Evolutionary conservation across 208 protist species (phyloP).

Genomic region (Entamoeba invadens): DNA sequence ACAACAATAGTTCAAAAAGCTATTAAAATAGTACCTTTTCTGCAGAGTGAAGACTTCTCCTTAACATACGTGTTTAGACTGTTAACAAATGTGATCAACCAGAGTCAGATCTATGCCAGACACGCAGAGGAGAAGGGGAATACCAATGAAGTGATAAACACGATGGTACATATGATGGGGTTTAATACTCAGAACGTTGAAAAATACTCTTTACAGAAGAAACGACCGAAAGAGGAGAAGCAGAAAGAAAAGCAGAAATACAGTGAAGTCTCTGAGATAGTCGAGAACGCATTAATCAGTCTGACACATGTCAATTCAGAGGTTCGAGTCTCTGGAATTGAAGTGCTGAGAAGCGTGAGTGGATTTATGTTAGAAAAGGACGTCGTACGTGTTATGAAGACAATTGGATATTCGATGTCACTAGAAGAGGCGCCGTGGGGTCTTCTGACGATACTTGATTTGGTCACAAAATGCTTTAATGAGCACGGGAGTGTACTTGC

Average conservation of each 20-base stretch:
- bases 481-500: background rate
- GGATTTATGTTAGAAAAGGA: background rate
- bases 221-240: too few relatives aligned
- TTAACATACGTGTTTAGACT: too few relatives aligned
- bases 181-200: too few relatives aligned
- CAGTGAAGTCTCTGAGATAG: background rate
- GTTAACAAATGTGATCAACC: too few relatives aligned
- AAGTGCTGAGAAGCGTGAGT: background rate
- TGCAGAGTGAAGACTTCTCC: too few relatives aligned
- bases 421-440: background rate
- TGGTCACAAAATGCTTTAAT: background rate
- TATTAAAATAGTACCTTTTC: too few relatives aligned
- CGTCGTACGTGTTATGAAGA: background rate
- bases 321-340: background rate
- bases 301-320: background rate
- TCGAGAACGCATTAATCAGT: background rate
- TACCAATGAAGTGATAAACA: too few relatives aligned
- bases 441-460: background rate
- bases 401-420: background rate
- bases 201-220: too few relatives aligned
- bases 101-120: too few relatives aligned
- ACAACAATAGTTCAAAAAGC: too few relatives aligned
- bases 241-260: background rate
- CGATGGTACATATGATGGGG: too few relatives aligned
- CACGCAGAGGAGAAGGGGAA: too few relatives aligned